phyloP scores from a whole-genome alignment of 2,329 filamentous ascomycete species.

The Amylocarpus encephaloides region DNA sequence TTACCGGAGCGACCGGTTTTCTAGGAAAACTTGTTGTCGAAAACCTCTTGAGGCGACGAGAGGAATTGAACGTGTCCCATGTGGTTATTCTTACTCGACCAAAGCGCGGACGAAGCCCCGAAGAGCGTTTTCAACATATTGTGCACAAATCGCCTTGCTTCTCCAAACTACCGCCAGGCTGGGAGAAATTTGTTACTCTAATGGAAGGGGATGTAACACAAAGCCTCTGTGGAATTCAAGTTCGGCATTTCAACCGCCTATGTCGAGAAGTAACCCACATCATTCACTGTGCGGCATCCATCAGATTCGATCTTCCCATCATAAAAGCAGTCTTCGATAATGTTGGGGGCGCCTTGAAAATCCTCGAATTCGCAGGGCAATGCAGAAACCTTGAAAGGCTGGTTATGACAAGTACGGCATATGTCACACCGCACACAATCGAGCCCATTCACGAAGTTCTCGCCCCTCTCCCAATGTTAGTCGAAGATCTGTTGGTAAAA shows the following conservation, averaged over 20 bases:
- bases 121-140: not conserved
- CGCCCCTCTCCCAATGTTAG: slow-evolving; percentile 1
- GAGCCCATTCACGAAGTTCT: slow-evolving; percentile 1
- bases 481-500: not conserved
- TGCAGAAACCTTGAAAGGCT: slow-evolving; percentile 2
- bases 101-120: not conserved
- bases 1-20: slow-evolving; percentile 51
- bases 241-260: not conserved
- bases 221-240: slow-evolving; percentile 1
- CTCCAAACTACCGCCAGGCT: slow-evolving; percentile 1
- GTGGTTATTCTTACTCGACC: slow-evolving; percentile 3
- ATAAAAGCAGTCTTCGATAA: slow-evolving; percentile 2
- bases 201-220: slow-evolving; percentile 7
- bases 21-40: slow-evolving; percentile 46
- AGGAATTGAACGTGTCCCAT: not conserved
- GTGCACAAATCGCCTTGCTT: slow-evolving; percentile 6
- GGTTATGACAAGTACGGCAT: slow-evolving; percentile 7
- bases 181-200: not conserved
- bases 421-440: slow-evolving; percentile 2
- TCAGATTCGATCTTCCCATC: slow-evolving; percentile 8
- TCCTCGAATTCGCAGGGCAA: slow-evolving; percentile 1
- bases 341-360: slow-evolving; percentile 1
- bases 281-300: slow-evolving; percentile 11
- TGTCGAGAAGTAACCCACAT: slow-evolving; percentile 7
- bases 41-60: slow-evolving; percentile 4